Base-by-base conservation (phyloP, 164 flowering plant genomes). In the Piper longum region DNA sequence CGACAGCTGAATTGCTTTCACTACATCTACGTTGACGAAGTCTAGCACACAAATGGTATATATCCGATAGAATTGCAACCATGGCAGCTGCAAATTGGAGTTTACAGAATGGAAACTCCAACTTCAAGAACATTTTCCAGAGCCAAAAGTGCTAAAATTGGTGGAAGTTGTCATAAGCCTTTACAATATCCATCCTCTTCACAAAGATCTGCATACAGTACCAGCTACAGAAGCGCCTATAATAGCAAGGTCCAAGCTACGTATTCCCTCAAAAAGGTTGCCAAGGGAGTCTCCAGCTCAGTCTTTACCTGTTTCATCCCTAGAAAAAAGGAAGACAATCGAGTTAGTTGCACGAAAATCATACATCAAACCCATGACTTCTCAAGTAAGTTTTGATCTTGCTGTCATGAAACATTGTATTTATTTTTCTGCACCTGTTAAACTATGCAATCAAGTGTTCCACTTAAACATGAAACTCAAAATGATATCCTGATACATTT, bases 381-480 rank as follows among this genome's bases (percentile, higher is more conserved):
- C 40, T 65, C 77, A 41, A 60, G 82, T 81, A 73, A 70, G 82
- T 75, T 63, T 48, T 48, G 52, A 12, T 48, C 14, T 48, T 48
- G 9, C 11, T 8, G 12, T 48, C 52, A 48, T 48, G 14, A 9
- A 9, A 1, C 14, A 13, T 14, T 48, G 52, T 14, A 5, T 48
- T 9, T 2, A 48, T 48, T 5, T 14, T 9, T 48, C 14, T 48
- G 52, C 52, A 8, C 14, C 52, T 9, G 52, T 48, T 14, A 48
- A 48, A 48, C 52, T 9, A 48, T 48, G 9, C 52, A 48, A 48
- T 48, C 12, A 12, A 48, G 52, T 48, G 3, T 48, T 14, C 9
- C 52, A 48, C 12, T 5, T 48, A 14, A 48, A 8, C 6, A 48
- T 48, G 52, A 9, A 5, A 48, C 12, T 5, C 3, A 14, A 48